These are phyloP conservation scores for Dactylellina drechsleri DNA, from an alignment of 2,329 filamentous ascomycete genomes.

Conservation along the genomic window DNA sequence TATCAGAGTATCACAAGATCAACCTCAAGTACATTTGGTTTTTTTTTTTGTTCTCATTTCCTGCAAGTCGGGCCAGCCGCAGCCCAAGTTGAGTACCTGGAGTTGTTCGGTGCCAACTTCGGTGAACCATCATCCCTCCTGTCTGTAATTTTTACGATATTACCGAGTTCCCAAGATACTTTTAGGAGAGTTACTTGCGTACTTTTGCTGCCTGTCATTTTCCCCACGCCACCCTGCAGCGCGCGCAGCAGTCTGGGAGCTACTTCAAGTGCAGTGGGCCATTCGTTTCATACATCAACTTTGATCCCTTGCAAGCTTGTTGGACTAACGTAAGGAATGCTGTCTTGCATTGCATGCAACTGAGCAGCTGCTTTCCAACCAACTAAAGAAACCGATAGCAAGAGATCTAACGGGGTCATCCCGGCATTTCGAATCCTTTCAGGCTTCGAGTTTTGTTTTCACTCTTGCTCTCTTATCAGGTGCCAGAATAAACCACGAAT, in stretches of 20 bases:
- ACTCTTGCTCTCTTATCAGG: conserved; percentile 7
- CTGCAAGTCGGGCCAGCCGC: neutral
- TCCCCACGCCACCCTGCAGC: conserved; percentile 32
- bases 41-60: conserved; percentile 21
- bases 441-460: conserved; percentile 5
- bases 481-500: neutral
- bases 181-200: conserved; percentile 26
- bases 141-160: conserved; percentile 19
- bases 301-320: conserved; percentile 48
- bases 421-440: conserved; percentile 27
- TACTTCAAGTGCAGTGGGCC: conserved; percentile 34
- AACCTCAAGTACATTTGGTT: conserved; percentile 3
- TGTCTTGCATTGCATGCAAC: conserved; percentile 40
- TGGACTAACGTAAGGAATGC: conserved; percentile 33
- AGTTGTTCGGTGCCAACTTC: conserved; percentile 14
- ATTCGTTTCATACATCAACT: conserved; percentile 50
- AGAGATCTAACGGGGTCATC: conserved; percentile 30
- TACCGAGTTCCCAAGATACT: conserved; percentile 8
- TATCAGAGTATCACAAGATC: conserved; percentile 31
- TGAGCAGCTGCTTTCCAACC: neutral
- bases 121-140: conserved; percentile 1
- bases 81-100: neutral
- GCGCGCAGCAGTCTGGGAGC: neutral
- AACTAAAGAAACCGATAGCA: neutral
- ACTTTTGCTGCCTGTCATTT: conserved; percentile 40